These are phyloP conservation scores for Mucor sp. DNA, from an alignment of 371 early-diverging fungal species.

Conservation along the genomic window DNA sequence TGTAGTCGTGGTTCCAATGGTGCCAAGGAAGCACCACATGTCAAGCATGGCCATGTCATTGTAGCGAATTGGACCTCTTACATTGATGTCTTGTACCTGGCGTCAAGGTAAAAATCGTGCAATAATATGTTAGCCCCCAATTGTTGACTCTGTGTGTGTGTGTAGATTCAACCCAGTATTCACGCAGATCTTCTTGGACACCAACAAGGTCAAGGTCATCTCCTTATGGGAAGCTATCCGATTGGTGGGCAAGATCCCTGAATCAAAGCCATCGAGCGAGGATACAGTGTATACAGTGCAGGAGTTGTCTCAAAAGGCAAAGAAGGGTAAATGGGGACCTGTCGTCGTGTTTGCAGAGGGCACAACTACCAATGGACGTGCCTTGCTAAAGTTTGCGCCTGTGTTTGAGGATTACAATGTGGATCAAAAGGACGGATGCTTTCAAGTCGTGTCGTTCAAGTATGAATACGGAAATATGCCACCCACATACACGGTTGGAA, in stretches of 20 bases:
- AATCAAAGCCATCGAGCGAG: neutral
- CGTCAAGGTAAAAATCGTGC: slow-evolving; percentile 57
- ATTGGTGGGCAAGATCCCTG: slow-evolving; percentile 40
- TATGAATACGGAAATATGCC: slow-evolving; percentile 69
- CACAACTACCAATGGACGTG: slow-evolving; percentile 88
- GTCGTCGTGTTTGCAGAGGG: slow-evolving; percentile 88
- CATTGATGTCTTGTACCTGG: slow-evolving; percentile 80
- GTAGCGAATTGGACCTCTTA: slow-evolving; percentile 87
- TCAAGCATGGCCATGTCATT: slow-evolving; percentile 69
- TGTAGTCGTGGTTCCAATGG: slow-evolving; percentile 14
- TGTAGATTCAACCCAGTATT: slow-evolving; percentile 72
- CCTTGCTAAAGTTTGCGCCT: slow-evolving; percentile 74
- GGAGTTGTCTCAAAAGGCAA: slow-evolving; percentile 58
- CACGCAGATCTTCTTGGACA: slow-evolving; percentile 61
- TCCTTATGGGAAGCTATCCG: slow-evolving; percentile 64
- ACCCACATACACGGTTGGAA: slow-evolving; percentile 72
- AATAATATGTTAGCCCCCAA: too few species aligned
- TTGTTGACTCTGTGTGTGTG: neutral
- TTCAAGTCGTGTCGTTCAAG: slow-evolving; percentile 74
- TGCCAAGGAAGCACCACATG: slow-evolving; percentile 10
- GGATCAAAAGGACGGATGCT: slow-evolving; percentile 50
- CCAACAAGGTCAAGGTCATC: slow-evolving; percentile 53
- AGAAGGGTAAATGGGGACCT: slow-evolving; percentile 56
- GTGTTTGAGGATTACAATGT: slow-evolving; percentile 61
- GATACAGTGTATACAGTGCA: slow-evolving; percentile 41